Base-by-base conservation (phyloP, 176 grass and related monocot species). In the Cocos nucifera region DNA sequence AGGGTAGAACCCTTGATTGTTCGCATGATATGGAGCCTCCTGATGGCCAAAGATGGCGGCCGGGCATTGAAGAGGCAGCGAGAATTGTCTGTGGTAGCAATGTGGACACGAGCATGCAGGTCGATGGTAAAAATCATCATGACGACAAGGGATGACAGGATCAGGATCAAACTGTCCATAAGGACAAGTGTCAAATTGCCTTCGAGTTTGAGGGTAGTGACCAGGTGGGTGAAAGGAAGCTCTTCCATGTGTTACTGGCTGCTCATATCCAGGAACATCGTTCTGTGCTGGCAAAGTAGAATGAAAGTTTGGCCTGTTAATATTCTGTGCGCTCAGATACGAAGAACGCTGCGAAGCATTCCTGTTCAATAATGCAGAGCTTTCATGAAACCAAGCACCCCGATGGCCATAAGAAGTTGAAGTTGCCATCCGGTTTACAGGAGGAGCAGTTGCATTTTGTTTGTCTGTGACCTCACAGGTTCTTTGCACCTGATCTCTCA, bases 401-500 rank as follows among this genome's bases (percentile, higher is more conserved):
- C 10, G 56, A 61, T 22, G 64, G 68, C 52, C 61, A 44, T 74
- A 63, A n/a, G 75, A 85, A 77, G 64, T 82, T 12, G 76, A 62
- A 26, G 56, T 44, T 73, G 63, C 65, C 29, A 55, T 54, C 67
- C 56, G 51, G 66, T 35, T 69, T 55, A 39, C 81, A 20, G 56
- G 19, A 58, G 53, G 51, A 61, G 51, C 64, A 85, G 58, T 77
- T 58, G 59, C 19, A 65, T 62, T 77, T 52, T 62, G 84, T 28
- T 68, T 66, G 63, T 69, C 79, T 12, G 67, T 72, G 21, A 65
- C 78, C 62, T 97, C 83, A 35, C 84, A 82, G 4, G 84, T 83
- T 78, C 78, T 74, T 21, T 91, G 81, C 7, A 97, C 80, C 74
- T 91, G 92, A 51, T 83, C 87, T 54, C 87, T 86, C 69, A 98